phyloP scores from a whole-genome alignment of 441 rosid genomes.

The Populus tomentosa region DNA sequence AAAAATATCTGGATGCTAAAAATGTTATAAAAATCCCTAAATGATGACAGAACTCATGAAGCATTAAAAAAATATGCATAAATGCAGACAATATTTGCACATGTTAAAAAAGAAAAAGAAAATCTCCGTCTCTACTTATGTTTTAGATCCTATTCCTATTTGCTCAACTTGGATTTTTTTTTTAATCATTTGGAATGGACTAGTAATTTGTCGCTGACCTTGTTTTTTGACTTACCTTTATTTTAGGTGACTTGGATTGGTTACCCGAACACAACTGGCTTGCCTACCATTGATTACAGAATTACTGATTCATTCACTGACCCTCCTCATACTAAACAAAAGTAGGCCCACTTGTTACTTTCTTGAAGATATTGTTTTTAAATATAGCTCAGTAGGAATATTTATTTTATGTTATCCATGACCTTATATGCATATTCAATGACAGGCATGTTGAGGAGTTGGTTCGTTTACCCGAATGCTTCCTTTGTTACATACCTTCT shows the following conservation, averaged over 20 bases:
- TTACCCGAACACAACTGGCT: constrained; percentile 96
- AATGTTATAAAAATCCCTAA: too few relatives aligned
- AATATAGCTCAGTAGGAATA: not conserved
- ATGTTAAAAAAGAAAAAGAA: too few relatives aligned
- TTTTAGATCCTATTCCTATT: too few relatives aligned
- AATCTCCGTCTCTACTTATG: too few relatives aligned
- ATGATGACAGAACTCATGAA: too few relatives aligned
- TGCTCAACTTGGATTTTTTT: not conserved
- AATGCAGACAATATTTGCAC: too few relatives aligned
- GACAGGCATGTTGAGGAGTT: constrained; percentile 93
- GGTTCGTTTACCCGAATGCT: constrained; percentile 82
- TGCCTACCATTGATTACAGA: constrained; percentile 95
- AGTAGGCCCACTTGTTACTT: constrained; percentile 39
- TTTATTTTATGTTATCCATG: not conserved
- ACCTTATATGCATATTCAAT: constrained; percentile 7
- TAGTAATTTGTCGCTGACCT: not conserved
- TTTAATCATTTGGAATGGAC: not conserved
- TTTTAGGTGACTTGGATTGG: constrained; percentile 98
- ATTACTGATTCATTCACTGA: constrained; percentile 93
- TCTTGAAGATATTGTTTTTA: too few relatives aligned
- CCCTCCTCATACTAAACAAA: constrained; percentile 74
- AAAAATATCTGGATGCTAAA: too few relatives aligned
- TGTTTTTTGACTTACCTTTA: constrained; percentile 9
- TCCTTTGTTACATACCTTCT: constrained; percentile 96
- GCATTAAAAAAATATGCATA: too few relatives aligned